phyloP scores from a whole-genome alignment of 345 rosid genomes.

The Arabidopsis arenosa region DNA sequence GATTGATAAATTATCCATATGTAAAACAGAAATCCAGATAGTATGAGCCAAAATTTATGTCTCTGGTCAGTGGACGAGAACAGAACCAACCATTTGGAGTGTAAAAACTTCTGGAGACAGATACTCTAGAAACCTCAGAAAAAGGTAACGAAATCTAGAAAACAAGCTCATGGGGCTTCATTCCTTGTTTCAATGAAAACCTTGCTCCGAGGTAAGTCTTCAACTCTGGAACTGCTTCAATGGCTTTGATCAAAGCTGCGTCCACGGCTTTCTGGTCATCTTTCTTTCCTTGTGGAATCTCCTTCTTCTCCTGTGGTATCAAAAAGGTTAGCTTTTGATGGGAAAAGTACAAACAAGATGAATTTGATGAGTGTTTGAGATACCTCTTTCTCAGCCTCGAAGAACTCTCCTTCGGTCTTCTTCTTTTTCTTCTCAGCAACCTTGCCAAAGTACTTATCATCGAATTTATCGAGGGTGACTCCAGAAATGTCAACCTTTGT shows the following conservation, averaged over 20 bases:
- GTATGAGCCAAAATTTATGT: conserved; percentile 24
- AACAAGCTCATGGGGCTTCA: conserved; percentile 84
- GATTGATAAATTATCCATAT: conserved; percentile 23
- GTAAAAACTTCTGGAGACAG: conserved; percentile 9
- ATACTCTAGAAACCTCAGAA: conserved; percentile 8
- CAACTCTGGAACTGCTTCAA: conserved; percentile 71
- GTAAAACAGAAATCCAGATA: not conserved
- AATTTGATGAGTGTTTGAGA: not conserved
- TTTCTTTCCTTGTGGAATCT: conserved; percentile 69
- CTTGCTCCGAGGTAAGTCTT: conserved; percentile 74
- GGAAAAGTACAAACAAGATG: not conserved
- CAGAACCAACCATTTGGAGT: conserved; percentile 15
- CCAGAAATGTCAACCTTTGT: conserved; percentile 73
- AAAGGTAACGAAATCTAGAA: conserved; percentile 51
- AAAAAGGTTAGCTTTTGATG: not conserved
- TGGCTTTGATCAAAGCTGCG: conserved; percentile 59
- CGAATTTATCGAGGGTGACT: conserved; percentile 61
- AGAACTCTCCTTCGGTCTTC: conserved; percentile 80
- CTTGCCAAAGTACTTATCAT: conserved; percentile 76
- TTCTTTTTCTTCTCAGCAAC: conserved; percentile 66
- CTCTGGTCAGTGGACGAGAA: not conserved
- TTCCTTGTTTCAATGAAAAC: conserved; percentile 77
- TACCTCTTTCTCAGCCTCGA: conserved; percentile 78
- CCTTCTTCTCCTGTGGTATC: conserved; percentile 60
- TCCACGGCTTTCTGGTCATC: conserved; percentile 86